Base-by-base conservation (phyloP, 176 grass and related monocot genomes). In the Carex scoparia region DNA sequence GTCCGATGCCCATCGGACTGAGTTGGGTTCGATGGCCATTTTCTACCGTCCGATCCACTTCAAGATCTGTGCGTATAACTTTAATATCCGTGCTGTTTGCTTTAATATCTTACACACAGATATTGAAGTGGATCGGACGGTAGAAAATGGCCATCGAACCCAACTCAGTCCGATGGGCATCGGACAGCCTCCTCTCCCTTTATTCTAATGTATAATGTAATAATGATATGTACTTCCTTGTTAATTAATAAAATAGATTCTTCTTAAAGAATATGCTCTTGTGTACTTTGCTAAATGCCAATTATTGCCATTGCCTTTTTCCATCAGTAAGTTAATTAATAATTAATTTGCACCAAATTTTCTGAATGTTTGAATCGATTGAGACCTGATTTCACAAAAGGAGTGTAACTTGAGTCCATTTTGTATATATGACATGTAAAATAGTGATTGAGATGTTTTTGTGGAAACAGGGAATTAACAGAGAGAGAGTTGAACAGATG, bases 401-500 rank as follows among this genome's bases (percentile, higher is more conserved):
- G 73, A 30, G 48, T 27, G 15, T 56, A 56, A 56, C 42, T 56
- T 32, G 27, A 77, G 11, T 54, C 73, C 14, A 33, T 77, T 55
- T 56, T 4, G 15, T 48, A 48, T 56, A 15, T 30, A 77, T 55
- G 73, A 55, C 28, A 33, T 77, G 49, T 31, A 77, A 55, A 54
- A 3, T 77, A 55, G 23, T 76, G 27, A 77, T 55, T 56, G 73
- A 57, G 51, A 27, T 55, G 12, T 23, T 57, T 71, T 84, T 31
- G 27, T 14, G 60, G 82, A 90, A 65, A 65, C 57, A 98, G 93
- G 96, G 96, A 98, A 98, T 98, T 85, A 98, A 98, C 61, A 86
- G 96, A 68, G 93, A 85, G 72, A 98, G 96, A 92, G 91, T 98
- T 67, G 96, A 98, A 62, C 96, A 98, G 72, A 98, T 98, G 96